Percentiles rank a stretch among this genome's conserved stretches.
Evolutionary conservation across 768 basidiomycete species (phyloP).

Genomic region (Scleroderma citrinum): DNA sequence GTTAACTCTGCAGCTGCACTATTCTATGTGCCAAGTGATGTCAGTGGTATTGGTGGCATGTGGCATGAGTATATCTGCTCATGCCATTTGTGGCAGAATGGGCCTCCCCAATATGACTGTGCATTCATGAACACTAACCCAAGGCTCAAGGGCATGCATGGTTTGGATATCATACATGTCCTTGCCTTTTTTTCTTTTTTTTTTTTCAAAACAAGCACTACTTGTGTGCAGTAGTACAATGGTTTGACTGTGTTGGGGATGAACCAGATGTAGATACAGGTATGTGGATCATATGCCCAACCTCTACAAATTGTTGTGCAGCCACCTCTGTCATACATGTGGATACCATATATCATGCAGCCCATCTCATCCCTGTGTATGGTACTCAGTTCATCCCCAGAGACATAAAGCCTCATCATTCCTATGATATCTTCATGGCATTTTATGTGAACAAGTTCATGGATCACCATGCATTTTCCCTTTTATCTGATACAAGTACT

Average conservation of each 20-base stretch:
- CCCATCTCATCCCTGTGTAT: neutral
- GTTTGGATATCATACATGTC: neutral
- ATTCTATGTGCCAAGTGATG: constrained; percentile 6
- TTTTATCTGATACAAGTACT: too few relatives aligned
- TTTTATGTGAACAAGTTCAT: too few relatives aligned
- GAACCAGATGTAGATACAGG: constrained; percentile 14
- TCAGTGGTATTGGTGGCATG: constrained; percentile 8
- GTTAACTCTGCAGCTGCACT: constrained; percentile 1
- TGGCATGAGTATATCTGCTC: constrained; percentile 2
- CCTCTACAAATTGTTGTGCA: neutral
- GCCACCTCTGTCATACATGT: neutral
- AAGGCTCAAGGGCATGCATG: constrained; percentile 15
- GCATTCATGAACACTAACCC: constrained; percentile 16
- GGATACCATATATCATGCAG: neutral
- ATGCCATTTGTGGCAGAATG: constrained; percentile 1
- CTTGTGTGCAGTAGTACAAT: constrained; percentile 23
- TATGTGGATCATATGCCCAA: constrained; percentile 19
- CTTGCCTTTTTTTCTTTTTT: constrained; percentile 5
- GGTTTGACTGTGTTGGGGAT: constrained; percentile 16
- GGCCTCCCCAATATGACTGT: constrained; percentile 18
- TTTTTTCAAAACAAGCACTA: constrained; percentile 2
- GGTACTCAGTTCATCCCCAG: too few relatives aligned
- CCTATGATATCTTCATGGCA: too few relatives aligned
- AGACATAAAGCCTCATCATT: too few relatives aligned
- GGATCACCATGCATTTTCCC: too few relatives aligned